These are phyloP conservation scores for Chaetomium fimeti DNA, from an alignment of 495 filamentous ascomycete genomes.

Conservation along the genomic window DNA sequence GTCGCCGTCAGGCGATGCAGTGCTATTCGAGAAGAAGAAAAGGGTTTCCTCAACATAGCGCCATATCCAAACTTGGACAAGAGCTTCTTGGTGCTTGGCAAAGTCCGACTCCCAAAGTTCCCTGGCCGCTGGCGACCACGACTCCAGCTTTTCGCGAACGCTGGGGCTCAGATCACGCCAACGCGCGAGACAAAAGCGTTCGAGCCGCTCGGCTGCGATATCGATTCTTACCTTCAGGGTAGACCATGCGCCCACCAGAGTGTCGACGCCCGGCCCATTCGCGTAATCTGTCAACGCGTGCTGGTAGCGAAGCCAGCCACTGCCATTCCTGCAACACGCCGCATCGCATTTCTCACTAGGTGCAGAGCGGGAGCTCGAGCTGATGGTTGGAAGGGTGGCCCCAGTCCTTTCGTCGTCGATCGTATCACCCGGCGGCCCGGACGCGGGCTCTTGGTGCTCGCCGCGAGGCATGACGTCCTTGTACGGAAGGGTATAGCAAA, in stretches of 20 bases:
- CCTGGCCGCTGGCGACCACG: neutral
- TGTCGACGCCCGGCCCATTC: neutral
- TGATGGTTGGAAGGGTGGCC: too few species aligned
- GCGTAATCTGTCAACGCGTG: neutral
- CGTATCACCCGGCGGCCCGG: neutral
- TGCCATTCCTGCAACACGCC: neutral
- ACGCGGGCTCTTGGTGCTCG: neutral
- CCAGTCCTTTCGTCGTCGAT: too few species aligned
- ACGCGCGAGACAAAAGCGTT: neutral
- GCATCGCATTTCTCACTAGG: neutral
- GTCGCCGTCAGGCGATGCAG: neutral
- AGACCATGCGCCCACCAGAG: neutral
- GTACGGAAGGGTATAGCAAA: too few species aligned
- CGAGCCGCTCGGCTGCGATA: neutral
- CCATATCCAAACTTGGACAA: constrained; percentile 1
- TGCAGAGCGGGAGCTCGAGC: too few species aligned
- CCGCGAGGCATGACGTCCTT: neutral
- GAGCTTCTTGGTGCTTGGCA: neutral
- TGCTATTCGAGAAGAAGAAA: neutral
- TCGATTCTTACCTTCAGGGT: neutral
- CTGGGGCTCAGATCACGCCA: neutral
- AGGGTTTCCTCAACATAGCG: neutral
- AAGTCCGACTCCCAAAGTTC: neutral
- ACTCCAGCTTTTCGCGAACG: neutral
- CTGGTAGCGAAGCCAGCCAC: neutral